Base-by-base conservation (phyloP, 805 yeast species). In the Cyberlindnera subsufficiens region DNA sequence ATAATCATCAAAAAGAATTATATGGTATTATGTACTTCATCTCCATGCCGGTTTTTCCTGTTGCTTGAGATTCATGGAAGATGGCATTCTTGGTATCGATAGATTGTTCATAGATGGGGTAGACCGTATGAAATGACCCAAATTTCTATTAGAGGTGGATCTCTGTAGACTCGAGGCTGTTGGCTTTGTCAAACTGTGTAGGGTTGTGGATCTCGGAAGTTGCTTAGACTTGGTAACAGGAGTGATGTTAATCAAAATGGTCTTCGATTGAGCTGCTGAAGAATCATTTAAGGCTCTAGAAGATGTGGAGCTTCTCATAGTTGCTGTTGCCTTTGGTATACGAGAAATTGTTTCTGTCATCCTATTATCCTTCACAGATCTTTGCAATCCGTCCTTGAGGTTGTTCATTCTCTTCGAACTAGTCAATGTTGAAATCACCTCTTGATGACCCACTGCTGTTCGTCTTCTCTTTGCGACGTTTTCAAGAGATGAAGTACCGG, bases 391-490 rank as follows among this genome's bases (percentile, higher is more conserved):
- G 6, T 35, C 34, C 25, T 41, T 42, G n/a, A 50, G 32, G 32
- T 50, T 44, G 14, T 38, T 38, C 17, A 30, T 25, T 20, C 52
- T 40, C 39, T 41, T 49, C 3, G 52, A 45, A 6, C 47, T 22
- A 13, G 29, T 15, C 32, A 37, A 30, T n/a, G 42, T 40, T 15
- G 20, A 38, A 10, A 32, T 37, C 11, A 50, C 37, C 29, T 47
- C 53, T 30, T 50, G 45, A 1, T 42, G 29, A 4, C 55, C 54
- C 1, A 47, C 13, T 8, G 47, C 52, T 1, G 55, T 55, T 37
- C 43, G 52, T 39, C 61, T 47, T 52, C 58, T 56, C 45, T 58
- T 58, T 3, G 54, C 4, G 2, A 46, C 49, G 36, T 44, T 52
- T 17, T 45, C 44, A 1, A 56, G 27, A 10, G 40, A 30, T 2